phyloP scores from a whole-genome alignment of 495 filamentous ascomycete genomes.

The Pyrenula massariospora region DNA sequence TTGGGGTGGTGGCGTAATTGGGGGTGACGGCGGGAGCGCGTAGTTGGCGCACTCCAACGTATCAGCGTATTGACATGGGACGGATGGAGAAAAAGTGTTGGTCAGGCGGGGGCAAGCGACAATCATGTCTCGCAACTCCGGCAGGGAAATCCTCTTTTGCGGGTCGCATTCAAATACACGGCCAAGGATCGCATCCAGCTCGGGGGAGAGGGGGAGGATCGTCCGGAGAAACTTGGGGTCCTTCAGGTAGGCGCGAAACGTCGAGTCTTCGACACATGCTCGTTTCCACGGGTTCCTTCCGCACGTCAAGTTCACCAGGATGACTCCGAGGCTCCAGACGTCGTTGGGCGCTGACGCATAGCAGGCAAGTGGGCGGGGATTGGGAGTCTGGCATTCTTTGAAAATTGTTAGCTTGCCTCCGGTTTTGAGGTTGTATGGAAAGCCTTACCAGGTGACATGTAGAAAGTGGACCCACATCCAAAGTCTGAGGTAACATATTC shows the following conservation, averaged over 20 bases:
- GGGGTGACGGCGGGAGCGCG: neutral
- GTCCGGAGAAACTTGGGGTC: constrained; percentile 81
- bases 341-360: constrained; percentile 94
- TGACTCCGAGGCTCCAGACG: constrained; percentile 94
- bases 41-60: neutral
- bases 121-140: constrained; percentile 70
- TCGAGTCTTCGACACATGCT: constrained; percentile 84
- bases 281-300: constrained; percentile 98
- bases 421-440: constrained; percentile 3
- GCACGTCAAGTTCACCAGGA: constrained; percentile 94
- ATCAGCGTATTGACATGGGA: neutral
- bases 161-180: constrained; percentile 88
- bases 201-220: constrained; percentile 83
- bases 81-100: constrained; percentile 13
- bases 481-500: constrained; percentile 82
- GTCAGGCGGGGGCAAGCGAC: constrained; percentile 69
- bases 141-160: constrained; percentile 69
- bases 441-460: constrained; percentile 92
- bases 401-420: constrained; percentile 12
- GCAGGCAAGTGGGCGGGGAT: constrained; percentile 62
- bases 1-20: neutral
- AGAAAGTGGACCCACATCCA: constrained; percentile 96
- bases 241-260: constrained; percentile 83
- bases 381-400: constrained; percentile 86
- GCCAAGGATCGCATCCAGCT: constrained; percentile 78